These are phyloP conservation scores for Chaetomium sp. DNA, from an alignment of 2,329 filamentous ascomycete species.

Conservation along the genomic window DNA sequence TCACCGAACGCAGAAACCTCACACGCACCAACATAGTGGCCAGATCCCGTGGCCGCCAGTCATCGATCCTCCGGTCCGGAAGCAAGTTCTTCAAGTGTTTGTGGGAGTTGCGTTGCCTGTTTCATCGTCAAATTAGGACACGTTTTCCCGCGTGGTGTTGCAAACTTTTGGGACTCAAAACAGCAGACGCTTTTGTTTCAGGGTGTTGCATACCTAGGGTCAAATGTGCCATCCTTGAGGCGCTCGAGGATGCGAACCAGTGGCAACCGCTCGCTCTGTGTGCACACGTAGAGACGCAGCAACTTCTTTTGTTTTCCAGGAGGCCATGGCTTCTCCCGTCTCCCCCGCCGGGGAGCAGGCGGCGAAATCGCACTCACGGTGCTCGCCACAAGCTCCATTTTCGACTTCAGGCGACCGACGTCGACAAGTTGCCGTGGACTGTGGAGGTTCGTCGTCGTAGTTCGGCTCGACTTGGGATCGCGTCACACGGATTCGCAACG, in stretches of 20 bases:
- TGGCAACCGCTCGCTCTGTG: conserved; percentile 24
- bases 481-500: conserved; percentile 3
- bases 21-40: conserved; percentile 23
- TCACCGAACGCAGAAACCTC: conserved; percentile 23
- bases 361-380: conserved; percentile 15
- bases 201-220: conserved; percentile 22
- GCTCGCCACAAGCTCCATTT: conserved; percentile 18
- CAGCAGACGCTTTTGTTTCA: background rate
- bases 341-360: conserved; percentile 21
- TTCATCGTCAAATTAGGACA: background rate
- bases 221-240: conserved; percentile 24
- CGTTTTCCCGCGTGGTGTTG: conserved; percentile 7
- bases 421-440: background rate
- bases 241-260: conserved; percentile 24
- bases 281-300: conserved; percentile 24
- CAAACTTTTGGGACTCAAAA: background rate
- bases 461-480: background rate
- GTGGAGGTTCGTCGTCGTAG: background rate
- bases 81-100: conserved; percentile 24
- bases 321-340: conserved; percentile 25
- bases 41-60: conserved; percentile 24
- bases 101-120: conserved; percentile 25
- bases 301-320: conserved; percentile 24
- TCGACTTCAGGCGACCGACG: conserved; percentile 1
- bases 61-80: conserved; percentile 25